A percentile compares a stretch with the other conserved stretches of the same genome.
Conservation (phyloP, 2,329 filamentous ascomycete species). For the Hypoxylon sp. region DNA sequence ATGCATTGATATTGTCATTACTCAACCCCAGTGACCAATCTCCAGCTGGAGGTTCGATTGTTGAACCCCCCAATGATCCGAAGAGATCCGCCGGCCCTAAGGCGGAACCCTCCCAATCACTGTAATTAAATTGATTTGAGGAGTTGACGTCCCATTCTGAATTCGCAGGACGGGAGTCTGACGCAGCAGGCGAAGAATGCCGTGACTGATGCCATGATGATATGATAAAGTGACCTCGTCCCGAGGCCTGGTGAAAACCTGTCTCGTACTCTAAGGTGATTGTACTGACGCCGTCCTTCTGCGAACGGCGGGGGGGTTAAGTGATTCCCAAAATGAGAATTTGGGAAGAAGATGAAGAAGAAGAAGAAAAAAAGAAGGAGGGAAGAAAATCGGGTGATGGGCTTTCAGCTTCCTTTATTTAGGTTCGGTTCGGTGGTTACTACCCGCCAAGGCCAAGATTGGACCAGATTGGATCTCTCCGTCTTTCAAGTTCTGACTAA, state of each 20-base stretch:
- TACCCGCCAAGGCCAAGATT: neutral
- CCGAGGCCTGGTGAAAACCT: conserved; percentile 45
- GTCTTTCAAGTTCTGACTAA: too few species aligned
- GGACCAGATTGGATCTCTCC: too few species aligned
- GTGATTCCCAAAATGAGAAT: conserved; percentile 25
- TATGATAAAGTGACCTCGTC: conserved; percentile 45
- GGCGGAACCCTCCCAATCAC: conserved; percentile 35
- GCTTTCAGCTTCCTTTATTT: conserved; percentile 17
- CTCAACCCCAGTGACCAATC: conserved; percentile 41
- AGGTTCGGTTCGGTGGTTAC: conserved; percentile 1
- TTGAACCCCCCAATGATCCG: conserved; percentile 40
- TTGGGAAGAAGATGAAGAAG: conserved; percentile 26
- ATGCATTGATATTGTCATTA: conserved; percentile 18
- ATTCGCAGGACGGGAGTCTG: conserved; percentile 31
- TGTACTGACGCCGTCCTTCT: conserved; percentile 41
- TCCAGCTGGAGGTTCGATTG: conserved; percentile 34
- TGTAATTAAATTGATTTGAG: conserved; percentile 36
- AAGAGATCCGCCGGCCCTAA: conserved; percentile 43
- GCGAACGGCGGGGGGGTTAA: conserved; percentile 40
- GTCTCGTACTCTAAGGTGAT: conserved; percentile 37
- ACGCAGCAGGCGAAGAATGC: conserved; percentile 28
- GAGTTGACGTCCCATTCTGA: conserved; percentile 37
- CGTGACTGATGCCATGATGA: conserved; percentile 39
- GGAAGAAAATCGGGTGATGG: neutral
- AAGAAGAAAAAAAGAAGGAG: conserved; percentile 28